Evolutionary conservation across 2,329 filamentous ascomycete species (phyloP).

Genomic region (Zymoseptoria tritici): DNA sequence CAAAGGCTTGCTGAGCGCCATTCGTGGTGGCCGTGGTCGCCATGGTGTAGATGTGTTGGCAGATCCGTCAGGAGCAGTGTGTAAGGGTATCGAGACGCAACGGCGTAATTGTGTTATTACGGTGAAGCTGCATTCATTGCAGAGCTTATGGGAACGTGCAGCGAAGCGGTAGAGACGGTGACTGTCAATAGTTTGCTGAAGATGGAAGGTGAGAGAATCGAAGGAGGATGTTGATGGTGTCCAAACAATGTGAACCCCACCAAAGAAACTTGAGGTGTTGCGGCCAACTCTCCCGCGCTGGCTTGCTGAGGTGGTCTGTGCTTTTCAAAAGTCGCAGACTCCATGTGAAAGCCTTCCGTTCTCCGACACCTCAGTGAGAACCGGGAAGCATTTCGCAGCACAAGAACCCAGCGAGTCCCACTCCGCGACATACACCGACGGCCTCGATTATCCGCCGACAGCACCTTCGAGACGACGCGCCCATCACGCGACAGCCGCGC

Average conservation of each 20-base stretch:
- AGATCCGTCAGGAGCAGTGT: background rate
- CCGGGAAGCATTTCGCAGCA: too few species aligned
- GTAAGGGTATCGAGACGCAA: background rate
- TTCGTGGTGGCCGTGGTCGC: conserved; percentile 35
- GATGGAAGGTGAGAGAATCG: background rate
- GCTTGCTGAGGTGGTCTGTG: background rate
- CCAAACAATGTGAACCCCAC: background rate
- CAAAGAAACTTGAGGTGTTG: background rate
- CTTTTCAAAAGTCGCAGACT: background rate
- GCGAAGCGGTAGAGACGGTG: background rate
- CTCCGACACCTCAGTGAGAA: too few species aligned
- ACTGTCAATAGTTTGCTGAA: background rate
- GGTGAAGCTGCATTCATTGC: background rate
- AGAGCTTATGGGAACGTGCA: background rate
- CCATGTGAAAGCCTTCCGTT: background rate
- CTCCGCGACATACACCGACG: background rate
- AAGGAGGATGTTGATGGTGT: background rate
- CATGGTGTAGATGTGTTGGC: conserved; percentile 18
- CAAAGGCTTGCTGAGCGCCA: conserved; percentile 62
- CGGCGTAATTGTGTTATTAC: background rate
- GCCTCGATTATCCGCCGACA: background rate
- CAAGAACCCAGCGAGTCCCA: too few species aligned
- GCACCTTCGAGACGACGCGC: background rate
- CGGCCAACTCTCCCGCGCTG: background rate
- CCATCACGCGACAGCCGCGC: background rate